Conservation (phyloP, 352 stramenopile species). For the Phytophthora sojae region DNA sequence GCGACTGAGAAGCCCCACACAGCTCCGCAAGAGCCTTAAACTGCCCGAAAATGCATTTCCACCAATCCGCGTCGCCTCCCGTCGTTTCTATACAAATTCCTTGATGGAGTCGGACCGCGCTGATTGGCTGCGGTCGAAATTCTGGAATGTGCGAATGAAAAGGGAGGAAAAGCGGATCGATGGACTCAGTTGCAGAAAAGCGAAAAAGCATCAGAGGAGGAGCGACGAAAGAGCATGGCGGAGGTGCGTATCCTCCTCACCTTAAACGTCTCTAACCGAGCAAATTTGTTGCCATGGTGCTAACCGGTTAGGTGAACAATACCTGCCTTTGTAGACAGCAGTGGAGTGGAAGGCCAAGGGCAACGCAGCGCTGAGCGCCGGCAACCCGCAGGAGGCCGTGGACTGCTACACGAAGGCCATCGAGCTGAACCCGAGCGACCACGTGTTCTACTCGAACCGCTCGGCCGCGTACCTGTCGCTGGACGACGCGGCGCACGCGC, state of each 20-base stretch:
- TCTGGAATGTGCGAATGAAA: slow-evolving; percentile 39
- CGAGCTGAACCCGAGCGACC: slow-evolving; percentile 93
- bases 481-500: slow-evolving; percentile 91
- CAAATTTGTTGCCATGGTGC: not conserved
- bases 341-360: slow-evolving; percentile 94
- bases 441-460: slow-evolving; percentile 99
- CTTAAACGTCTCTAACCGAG: not conserved
- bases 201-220: slow-evolving; percentile 1
- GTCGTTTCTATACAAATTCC: not conserved
- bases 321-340: slow-evolving; percentile 33
- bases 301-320: not conserved
- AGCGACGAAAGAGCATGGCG: slow-evolving; percentile 24
- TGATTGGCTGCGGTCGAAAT: slow-evolving; percentile 9
- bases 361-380: slow-evolving; percentile 95
- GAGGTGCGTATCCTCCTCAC: slow-evolving; percentile 17
- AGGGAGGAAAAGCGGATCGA: slow-evolving; percentile 13
- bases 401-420: slow-evolving; percentile 98
- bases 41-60: not conserved
- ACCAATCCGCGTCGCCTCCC: not conserved
- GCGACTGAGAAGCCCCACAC: slow-evolving; percentile 4
- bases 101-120: not conserved
- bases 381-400: slow-evolving; percentile 96
- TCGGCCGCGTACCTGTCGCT: slow-evolving; percentile 98
- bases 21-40: slow-evolving; percentile 7
- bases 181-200: slow-evolving; percentile 35